phyloP scores from a whole-genome alignment of 176 grass and related monocot species.

The Chrysopogon serrulatus region DNA sequence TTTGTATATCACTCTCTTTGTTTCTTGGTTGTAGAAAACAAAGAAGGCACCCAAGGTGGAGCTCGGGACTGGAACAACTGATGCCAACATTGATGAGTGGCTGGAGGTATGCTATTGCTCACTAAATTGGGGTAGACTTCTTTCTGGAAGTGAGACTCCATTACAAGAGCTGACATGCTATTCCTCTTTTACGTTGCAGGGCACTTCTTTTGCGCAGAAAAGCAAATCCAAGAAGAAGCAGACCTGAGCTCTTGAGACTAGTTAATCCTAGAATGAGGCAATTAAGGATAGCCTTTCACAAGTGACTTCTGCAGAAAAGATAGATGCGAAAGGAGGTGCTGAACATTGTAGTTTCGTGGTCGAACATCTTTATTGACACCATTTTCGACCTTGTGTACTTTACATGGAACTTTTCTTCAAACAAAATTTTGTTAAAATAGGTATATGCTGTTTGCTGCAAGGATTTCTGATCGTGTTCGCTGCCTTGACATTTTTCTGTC shows the following conservation, averaged over 20 bases:
- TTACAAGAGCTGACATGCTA: not conserved
- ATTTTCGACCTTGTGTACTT: slow-evolving; percentile 47
- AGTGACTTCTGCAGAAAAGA: slow-evolving; percentile 34
- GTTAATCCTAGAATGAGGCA: slow-evolving; percentile 42
- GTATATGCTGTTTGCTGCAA: slow-evolving; percentile 7
- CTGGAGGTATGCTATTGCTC: slow-evolving; percentile 54
- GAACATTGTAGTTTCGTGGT: slow-evolving; percentile 30
- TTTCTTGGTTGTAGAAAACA: slow-evolving; percentile 60
- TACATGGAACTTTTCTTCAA: slow-evolving; percentile 32
- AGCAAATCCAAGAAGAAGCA: slow-evolving; percentile 63
- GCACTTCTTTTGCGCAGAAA: slow-evolving; percentile 59
- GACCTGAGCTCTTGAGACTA: slow-evolving; percentile 26
- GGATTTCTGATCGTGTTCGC: not conserved
- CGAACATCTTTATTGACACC: slow-evolving; percentile 26
- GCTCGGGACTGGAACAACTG: slow-evolving; percentile 71
- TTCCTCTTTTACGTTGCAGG: slow-evolving; percentile 31
- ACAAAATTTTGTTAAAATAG: slow-evolving; percentile 46
- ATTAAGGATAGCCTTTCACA: slow-evolving; percentile 26
- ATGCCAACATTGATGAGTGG: slow-evolving; percentile 92
- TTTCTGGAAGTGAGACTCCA: not conserved
- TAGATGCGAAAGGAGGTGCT: slow-evolving; percentile 36
- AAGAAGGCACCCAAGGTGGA: slow-evolving; percentile 90
- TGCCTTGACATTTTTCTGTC: not conserved
- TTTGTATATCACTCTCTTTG: not conserved
- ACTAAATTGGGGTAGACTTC: not conserved